Percentiles rank a stretch among this genome's conserved stretches.
Evolutionary conservation across 768 basidiomycete genomes (phyloP).

Genomic region (Collybiopsis luxurians): DNA sequence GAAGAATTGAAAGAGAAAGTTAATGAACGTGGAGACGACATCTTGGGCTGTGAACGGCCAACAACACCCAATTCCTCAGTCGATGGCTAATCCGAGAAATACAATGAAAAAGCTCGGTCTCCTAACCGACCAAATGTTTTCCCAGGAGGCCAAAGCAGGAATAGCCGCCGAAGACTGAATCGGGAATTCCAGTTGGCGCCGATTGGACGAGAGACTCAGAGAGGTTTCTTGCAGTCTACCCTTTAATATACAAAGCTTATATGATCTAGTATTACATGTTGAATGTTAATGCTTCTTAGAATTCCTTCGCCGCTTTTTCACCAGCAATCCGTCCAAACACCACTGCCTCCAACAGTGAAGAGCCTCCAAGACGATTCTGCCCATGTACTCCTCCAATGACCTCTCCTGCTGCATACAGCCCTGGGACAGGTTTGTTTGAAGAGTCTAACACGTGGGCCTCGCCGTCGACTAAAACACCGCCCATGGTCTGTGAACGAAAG

Average conservation of each 20-base stretch:
- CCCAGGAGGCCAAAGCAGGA: too few relatives aligned
- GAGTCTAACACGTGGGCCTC: slow-evolving; percentile 18
- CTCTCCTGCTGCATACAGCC: slow-evolving; percentile 24
- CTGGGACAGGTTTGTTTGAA: slow-evolving; percentile 14
- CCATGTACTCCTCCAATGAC: slow-evolving; percentile 28
- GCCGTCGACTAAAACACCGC: slow-evolving; percentile 20
- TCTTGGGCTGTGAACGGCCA: neutral
- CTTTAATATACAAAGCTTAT: too few relatives aligned
- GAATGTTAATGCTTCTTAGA: too few relatives aligned
- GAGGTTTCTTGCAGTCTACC: too few relatives aligned
- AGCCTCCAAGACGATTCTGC: slow-evolving; percentile 23
- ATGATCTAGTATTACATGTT: too few relatives aligned
- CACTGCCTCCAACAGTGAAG: slow-evolving; percentile 25
- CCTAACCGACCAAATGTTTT: too few relatives aligned
- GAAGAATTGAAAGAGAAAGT: slow-evolving; percentile 6
- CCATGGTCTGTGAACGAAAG: slow-evolving; percentile 20
- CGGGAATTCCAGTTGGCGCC: too few relatives aligned
- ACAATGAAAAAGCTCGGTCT: too few relatives aligned
- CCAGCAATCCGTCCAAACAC: slow-evolving; percentile 27
- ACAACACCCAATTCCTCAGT: too few relatives aligned
- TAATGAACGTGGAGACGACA: slow-evolving; percentile 13
- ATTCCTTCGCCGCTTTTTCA: slow-evolving; percentile 12
- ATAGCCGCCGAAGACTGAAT: too few relatives aligned
- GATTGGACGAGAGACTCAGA: too few relatives aligned
- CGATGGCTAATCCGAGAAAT: too few relatives aligned